Evolutionary conservation across 768 basidiomycete genomes (phyloP).

Genomic region (Russula lepida): DNA sequence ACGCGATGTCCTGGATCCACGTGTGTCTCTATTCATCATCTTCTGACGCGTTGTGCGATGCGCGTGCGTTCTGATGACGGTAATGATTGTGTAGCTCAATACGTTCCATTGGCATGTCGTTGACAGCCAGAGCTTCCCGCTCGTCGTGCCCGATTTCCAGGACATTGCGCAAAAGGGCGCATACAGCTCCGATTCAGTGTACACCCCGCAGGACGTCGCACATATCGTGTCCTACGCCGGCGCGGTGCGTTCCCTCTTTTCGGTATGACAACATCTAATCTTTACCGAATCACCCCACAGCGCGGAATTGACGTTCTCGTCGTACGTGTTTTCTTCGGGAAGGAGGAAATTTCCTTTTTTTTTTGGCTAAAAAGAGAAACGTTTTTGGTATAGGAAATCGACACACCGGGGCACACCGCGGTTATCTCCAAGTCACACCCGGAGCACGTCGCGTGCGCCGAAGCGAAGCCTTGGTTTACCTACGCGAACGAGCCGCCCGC

Average conservation of each 20-base stretch:
- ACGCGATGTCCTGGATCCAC: conserved; percentile 13
- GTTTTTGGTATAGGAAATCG: conserved; percentile 58
- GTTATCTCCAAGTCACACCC: conserved; percentile 57
- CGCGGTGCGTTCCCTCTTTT: conserved; percentile 26
- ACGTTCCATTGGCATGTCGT: conserved; percentile 42
- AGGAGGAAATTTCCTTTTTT: too few species aligned
- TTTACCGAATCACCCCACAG: conserved; percentile 21
- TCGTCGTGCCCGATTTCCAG: conserved; percentile 31
- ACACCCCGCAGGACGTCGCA: conserved; percentile 32
- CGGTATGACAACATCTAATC: not conserved
- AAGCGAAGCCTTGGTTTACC: conserved; percentile 45
- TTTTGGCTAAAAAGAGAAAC: too few species aligned
- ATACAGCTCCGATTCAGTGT: conserved; percentile 31
- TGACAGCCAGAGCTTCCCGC: conserved; percentile 46
- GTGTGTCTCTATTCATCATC: conserved; percentile 9
- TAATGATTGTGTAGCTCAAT: conserved; percentile 31
- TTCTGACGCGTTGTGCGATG: too few species aligned
- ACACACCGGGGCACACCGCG: conserved; percentile 77
- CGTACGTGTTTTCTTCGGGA: conserved; percentile 17
- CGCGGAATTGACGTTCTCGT: conserved; percentile 44
- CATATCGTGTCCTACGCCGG: conserved; percentile 39
- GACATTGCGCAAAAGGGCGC: conserved; percentile 39
- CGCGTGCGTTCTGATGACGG: not conserved
- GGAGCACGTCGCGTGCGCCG: conserved; percentile 61
- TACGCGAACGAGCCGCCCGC: conserved; percentile 74